Evolutionary conservation across 176 grass and related monocot genomes (phyloP), one percentile per base, ranked within the genome.

Genomic region (Cenchrus purpureus): DNA sequence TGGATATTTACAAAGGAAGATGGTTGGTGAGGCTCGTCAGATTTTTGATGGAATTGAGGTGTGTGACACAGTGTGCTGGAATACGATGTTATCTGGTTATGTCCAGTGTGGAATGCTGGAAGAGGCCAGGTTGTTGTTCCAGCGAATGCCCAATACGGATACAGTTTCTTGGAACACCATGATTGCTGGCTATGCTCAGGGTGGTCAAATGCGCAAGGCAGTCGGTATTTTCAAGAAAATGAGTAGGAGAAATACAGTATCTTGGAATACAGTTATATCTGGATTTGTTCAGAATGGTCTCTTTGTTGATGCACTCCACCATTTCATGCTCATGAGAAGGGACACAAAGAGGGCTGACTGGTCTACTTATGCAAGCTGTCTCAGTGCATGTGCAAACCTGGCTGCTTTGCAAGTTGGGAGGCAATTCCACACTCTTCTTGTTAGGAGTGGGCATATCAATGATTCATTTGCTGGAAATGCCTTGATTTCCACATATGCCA

Each of bases 201-300:
- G 57, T 70, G 89, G 86, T 37, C 80, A 89, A 86, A 89, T 91
- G 66, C 71, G 63, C 54, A 78, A 89, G 82, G 87, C 87, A 20
- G 16, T 87, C 4, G 11, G 29, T 69, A 85, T 91, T 78, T 94
- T 91, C 77, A 73, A 65, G 29, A 80, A 65, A 63, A 94, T 91
- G 76, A 68, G 37, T 42, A 66, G 59, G 48, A 91, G 56, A 71
- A 82, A 91, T 81, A 84, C 52, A 12, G 52, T 89, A 31, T 89
- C 92, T 2, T 94, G 92, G 87, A 91, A 94, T 75, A 89, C 89
- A 73, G 31, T 91, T 43, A 91, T 94, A 79, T 91, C 89, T 10
- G 86, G 89, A 40, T 91, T 94, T 61, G 74, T 83, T 49, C 88
- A 90, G 42, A 93, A 90, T 65, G 82, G 85, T 12, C 86, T 85